Base-by-base conservation (phyloP, 768 basidiomycete genomes). In the Rhizopogon roseolus region DNA sequence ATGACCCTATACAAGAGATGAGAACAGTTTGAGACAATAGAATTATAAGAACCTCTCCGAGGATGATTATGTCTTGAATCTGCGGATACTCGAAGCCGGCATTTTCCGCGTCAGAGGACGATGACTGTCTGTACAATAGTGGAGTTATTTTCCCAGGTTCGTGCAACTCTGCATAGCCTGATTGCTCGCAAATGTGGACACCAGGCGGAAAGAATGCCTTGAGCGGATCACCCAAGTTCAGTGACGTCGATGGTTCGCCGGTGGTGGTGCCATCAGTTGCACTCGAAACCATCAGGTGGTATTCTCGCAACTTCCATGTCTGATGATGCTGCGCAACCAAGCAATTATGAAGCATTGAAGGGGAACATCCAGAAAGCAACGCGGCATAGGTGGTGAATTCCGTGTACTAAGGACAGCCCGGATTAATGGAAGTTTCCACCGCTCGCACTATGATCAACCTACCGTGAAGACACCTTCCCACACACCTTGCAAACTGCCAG, bases 231-330 rank as follows among this genome's bases (percentile, higher is more conserved):
- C 88, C 90, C 0, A 75, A 61, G 28, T 76, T 71, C 14, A 90
- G 57, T 10, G 81, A 76, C 34, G 45, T 54, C 25, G 40, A 22
- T n/a, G 49, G 48, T 6, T 58, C 49, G 32, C 27, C 9, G 36
- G 4, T 4, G 36, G 22, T 22, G 17, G 40, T 34, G 7, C 57
- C 43, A 45, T 57, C 52, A 53, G 68, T 67, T 9, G 58, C 54
- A 43, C 71, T 71, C 27, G 68, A 55, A 29, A 67, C 71, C 5
- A 75, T 42, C 13, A 89, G 71, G 61, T 90, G 82, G 61, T 91
- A 82, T 67, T 93, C 90, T 36, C 82, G 81, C 41, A 97, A 71
- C 62, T 85, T 87, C 93, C 93, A 96, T 0, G 92, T 92, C 64
- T 97, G 94, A 16, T 81, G 84, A 67, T 98, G 93, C 60, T 87